Conservation (phyloP, 768 basidiomycete species). For the Mycena maculata region DNA sequence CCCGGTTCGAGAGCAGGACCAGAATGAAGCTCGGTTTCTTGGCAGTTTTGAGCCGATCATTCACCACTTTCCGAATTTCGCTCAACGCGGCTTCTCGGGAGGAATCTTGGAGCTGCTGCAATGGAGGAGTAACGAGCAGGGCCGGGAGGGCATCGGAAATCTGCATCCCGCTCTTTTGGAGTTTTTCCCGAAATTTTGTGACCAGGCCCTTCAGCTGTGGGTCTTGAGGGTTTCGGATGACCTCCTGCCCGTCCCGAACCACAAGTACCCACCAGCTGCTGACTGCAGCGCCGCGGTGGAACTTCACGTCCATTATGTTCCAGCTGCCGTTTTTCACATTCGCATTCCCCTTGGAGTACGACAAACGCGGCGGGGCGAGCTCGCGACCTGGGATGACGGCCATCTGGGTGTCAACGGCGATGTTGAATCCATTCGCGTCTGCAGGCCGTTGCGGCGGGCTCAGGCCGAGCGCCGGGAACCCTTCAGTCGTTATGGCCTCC, state of each 20-base stretch:
- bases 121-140: conserved; percentile 47
- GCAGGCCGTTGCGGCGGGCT: conserved; percentile 48
- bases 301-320: conserved; percentile 82
- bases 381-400: conserved; percentile 72
- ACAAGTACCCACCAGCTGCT: conserved; percentile 75
- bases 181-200: conserved; percentile 65
- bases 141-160: conserved; percentile 52
- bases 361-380: conserved; percentile 67
- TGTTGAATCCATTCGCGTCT: conserved; percentile 62
- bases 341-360: conserved; percentile 61
- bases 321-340: conserved; percentile 72
- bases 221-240: conserved; percentile 57
- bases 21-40: conserved; percentile 72
- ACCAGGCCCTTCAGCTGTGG: conserved; percentile 56
- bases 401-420: conserved; percentile 70
- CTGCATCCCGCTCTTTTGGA: conserved; percentile 68
- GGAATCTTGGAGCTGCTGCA: conserved; percentile 48
- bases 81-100: conserved; percentile 51
- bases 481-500: conserved; percentile 64
- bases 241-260: conserved; percentile 60
- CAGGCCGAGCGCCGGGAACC: conserved; percentile 67
- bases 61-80: conserved; percentile 56
- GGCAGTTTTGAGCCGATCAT: conserved; percentile 36
- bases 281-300: conserved; percentile 65
- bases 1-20: conserved; percentile 73